Conservation (phyloP, 2,329 filamentous ascomycete genomes). For the Gaeumannomyces sp. region DNA sequence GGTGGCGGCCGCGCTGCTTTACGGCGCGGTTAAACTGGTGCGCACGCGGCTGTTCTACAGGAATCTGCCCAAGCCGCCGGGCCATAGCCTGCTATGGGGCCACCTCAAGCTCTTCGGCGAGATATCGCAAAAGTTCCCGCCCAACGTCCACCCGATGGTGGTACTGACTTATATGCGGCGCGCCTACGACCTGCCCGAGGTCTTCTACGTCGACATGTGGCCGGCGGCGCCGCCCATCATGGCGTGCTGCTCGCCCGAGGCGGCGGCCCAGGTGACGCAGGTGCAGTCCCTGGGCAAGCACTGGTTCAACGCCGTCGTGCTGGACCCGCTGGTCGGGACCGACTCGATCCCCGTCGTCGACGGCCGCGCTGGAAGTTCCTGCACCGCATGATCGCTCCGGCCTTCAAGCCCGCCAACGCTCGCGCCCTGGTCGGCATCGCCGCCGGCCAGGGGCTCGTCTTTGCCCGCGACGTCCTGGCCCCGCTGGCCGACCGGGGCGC, state of each 20-base stretch:
- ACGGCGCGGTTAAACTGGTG: not conserved
- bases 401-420: conserved; percentile 29
- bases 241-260: conserved; percentile 14
- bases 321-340: conserved; percentile 22
- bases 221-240: conserved; percentile 14
- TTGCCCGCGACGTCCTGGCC: conserved; percentile 19
- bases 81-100: conserved; percentile 3
- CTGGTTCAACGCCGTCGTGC: not conserved
- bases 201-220: conserved; percentile 16
- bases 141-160: conserved; percentile 1
- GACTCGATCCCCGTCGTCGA: conserved; percentile 28
- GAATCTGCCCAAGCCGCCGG: conserved; percentile 1
- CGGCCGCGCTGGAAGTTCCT: conserved; percentile 32
- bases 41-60: not conserved
- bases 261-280: conserved; percentile 13
- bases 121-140: conserved; percentile 1
- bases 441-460: conserved; percentile 24
- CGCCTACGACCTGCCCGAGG: conserved; percentile 4
- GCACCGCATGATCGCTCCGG: conserved; percentile 29
- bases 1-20: not conserved
- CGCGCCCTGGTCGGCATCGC: conserved; percentile 26
- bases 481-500: conserved; percentile 14
- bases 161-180: conserved; percentile 2
- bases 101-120: conserved; percentile 7
- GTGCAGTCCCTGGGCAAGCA: not conserved